Evolutionary conservation across 169 alveolate genomes (phyloP).

Genomic region (Plasmodium fragile): DNA sequence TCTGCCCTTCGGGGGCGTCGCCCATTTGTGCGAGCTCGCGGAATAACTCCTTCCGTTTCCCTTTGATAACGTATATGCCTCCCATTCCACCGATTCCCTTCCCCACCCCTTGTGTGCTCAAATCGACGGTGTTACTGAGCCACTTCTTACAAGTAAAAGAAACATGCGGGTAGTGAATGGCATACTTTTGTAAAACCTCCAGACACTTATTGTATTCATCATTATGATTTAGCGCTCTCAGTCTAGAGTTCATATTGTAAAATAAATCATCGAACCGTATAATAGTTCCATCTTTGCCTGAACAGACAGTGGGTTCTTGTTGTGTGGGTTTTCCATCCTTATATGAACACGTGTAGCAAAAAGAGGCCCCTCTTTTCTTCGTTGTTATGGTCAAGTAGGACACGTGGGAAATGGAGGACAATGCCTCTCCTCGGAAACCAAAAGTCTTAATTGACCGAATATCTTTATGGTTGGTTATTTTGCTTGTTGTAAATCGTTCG

Average conservation of each 20-base stretch:
- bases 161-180: constrained; percentile 93
- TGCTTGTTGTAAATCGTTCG: constrained; percentile 97
- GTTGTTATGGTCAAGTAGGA: constrained; percentile 93
- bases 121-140: constrained; percentile 84
- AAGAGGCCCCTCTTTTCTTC: constrained; percentile 84
- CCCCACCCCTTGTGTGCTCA: constrained; percentile 81
- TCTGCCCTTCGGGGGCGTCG: background rate
- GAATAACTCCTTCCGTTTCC: constrained; percentile 9
- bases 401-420: constrained; percentile 95
- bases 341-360: constrained; percentile 90
- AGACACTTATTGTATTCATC: constrained; percentile 91
- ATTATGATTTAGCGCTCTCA: constrained; percentile 79
- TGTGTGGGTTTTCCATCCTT: constrained; percentile 87
- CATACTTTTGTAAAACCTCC: constrained; percentile 93
- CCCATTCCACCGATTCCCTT: constrained; percentile 67
- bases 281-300: constrained; percentile 82
- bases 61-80: constrained; percentile 66
- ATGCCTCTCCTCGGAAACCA: constrained; percentile 99
- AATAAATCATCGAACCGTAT: constrained; percentile 82
- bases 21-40: background rate
- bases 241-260: constrained; percentile 81
- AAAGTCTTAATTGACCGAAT: constrained; percentile 91
- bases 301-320: constrained; percentile 76
- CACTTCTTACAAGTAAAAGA: constrained; percentile 87
- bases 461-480: constrained; percentile 91